These are phyloP conservation scores for Yarrowia sp. DNA, from an alignment of 805 yeast species.

Conservation along the genomic window DNA sequence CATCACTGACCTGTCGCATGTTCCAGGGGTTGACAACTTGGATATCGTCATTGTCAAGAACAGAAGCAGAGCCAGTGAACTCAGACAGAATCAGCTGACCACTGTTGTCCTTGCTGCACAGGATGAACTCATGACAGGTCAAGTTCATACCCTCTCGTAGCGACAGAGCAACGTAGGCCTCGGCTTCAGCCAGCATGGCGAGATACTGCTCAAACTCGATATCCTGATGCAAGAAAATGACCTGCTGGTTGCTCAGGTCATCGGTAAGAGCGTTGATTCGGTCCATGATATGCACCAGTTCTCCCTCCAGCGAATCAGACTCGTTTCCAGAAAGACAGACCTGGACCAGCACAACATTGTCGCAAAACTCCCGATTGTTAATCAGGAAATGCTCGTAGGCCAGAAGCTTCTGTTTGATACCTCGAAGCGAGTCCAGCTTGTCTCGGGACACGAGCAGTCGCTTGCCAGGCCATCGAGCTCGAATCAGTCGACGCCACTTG, in stretches of 20 bases:
- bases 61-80: slow-evolving; percentile 89
- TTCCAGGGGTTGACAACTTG: slow-evolving; percentile 92
- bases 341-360: slow-evolving; percentile 73
- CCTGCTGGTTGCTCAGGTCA: slow-evolving; percentile 76
- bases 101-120: slow-evolving; percentile 56
- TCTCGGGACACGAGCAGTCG: slow-evolving; percentile 81
- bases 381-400: slow-evolving; percentile 80
- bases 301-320: slow-evolving; percentile 63
- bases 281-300: slow-evolving; percentile 72
- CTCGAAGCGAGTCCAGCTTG: slow-evolving; percentile 82
- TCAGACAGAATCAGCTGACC: slow-evolving; percentile 87
- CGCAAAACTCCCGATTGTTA: slow-evolving; percentile 67
- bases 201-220: slow-evolving; percentile 85
- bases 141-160: slow-evolving; percentile 96
- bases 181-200: slow-evolving; percentile 83
- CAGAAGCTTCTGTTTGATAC: slow-evolving; percentile 78
- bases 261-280: slow-evolving; percentile 79
- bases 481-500: slow-evolving; percentile 63
- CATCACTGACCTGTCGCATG: slow-evolving; percentile 58
- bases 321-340: slow-evolving; percentile 61
- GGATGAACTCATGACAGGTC: slow-evolving; percentile 91
- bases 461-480: slow-evolving; percentile 68
- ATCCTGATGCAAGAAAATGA: slow-evolving; percentile 83
- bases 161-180: slow-evolving; percentile 80
- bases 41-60: slow-evolving; percentile 55